These are phyloP conservation scores for Trichoderma sp. DNA, from an alignment of 2,329 filamentous ascomycete species.

Conservation along the genomic window DNA sequence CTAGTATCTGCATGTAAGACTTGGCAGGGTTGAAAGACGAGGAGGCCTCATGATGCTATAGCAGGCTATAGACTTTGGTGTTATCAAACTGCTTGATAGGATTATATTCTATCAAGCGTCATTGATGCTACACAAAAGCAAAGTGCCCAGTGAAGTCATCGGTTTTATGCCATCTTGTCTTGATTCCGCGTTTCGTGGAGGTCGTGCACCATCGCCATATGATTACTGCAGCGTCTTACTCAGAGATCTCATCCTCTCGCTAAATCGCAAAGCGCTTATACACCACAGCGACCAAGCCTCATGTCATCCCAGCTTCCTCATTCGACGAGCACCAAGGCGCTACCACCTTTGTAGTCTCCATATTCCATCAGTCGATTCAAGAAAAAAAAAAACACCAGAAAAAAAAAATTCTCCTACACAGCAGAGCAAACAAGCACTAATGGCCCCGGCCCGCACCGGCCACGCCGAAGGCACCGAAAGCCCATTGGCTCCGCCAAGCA, in stretches of 20 bases:
- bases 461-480: background rate
- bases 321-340: background rate
- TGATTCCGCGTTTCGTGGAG: no score
- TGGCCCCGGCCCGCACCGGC: background rate
- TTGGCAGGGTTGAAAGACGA: background rate
- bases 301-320: background rate
- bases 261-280: background rate
- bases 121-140: background rate
- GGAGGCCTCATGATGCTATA: background rate
- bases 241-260: background rate
- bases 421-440: background rate
- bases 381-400: background rate
- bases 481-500: background rate
- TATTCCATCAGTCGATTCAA: slow-evolving; percentile 1
- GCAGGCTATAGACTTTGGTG: background rate
- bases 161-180: background rate
- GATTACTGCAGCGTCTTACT: background rate
- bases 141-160: no score
- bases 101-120: background rate
- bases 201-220: background rate
- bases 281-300: background rate
- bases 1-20: background rate
- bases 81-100: background rate
- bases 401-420: background rate
- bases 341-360: background rate